phyloP scores from a whole-genome alignment of 441 rosid genomes.

The Kokia cookei region DNA sequence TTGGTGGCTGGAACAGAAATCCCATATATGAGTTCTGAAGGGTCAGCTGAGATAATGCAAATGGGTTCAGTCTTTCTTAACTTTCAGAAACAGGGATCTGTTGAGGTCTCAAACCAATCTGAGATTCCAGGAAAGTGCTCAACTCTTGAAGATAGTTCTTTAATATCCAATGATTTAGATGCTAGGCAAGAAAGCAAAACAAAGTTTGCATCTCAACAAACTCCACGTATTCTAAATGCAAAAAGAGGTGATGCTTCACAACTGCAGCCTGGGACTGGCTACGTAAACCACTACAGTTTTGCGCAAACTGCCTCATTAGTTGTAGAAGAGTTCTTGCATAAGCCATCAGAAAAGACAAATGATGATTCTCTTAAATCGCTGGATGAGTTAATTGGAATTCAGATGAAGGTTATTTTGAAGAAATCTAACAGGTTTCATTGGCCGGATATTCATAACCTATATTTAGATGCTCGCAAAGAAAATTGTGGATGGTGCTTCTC shows the following conservation, averaged over 20 bases:
- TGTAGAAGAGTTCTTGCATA: conserved; percentile 60
- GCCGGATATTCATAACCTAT: conserved; percentile 43
- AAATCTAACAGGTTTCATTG: conserved; percentile 52
- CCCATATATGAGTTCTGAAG: conserved; percentile 55
- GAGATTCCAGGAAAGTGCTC: conserved; percentile 16
- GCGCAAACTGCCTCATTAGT: conserved; percentile 65
- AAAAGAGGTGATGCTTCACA: conserved; percentile 24
- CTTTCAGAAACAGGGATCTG: conserved; percentile 36
- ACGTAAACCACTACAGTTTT: conserved; percentile 68
- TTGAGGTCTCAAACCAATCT: conserved; percentile 21
- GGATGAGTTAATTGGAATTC: conserved; percentile 63
- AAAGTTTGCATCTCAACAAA: conserved; percentile 23
- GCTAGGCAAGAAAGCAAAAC: conserved; percentile 21
- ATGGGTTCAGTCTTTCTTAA: conserved; percentile 35
- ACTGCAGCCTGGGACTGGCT: conserved; percentile 33
- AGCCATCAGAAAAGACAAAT: conserved; percentile 34
- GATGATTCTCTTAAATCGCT: conserved; percentile 35
- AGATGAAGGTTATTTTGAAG: conserved; percentile 76
- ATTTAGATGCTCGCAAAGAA: conserved; percentile 50
- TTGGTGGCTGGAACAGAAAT: conserved; percentile 27
- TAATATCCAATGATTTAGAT: conserved; percentile 31
- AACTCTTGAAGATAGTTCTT: conserved; percentile 18
- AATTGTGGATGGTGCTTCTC: conserved; percentile 96
- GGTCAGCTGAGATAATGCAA: conserved; percentile 60
- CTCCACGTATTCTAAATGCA: conserved; percentile 23